phyloP scores from a whole-genome alignment of 495 filamentous ascomycete genomes.

The Penicillium mononematosum region DNA sequence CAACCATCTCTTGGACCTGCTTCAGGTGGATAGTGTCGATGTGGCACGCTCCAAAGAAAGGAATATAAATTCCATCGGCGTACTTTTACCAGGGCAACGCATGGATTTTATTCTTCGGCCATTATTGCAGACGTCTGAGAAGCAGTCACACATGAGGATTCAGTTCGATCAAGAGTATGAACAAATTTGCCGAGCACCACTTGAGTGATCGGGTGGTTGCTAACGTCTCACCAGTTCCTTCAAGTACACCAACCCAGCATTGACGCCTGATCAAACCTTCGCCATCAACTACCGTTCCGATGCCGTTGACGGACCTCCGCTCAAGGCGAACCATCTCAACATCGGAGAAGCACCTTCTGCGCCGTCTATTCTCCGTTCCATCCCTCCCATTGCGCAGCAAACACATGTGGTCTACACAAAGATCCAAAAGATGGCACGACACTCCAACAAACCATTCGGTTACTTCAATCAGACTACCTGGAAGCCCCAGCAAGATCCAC shows the following conservation, averaged over 20 bases:
- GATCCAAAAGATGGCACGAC: constrained; percentile 40
- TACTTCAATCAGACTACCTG: constrained; percentile 52
- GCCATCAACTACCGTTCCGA: constrained; percentile 22
- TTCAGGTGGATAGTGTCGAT: constrained; percentile 45
- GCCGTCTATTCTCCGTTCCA: constrained; percentile 16
- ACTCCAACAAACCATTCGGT: constrained; percentile 43
- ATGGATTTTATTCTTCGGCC: constrained; percentile 44
- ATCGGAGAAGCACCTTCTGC: constrained; percentile 29
- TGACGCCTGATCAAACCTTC: constrained; percentile 44
- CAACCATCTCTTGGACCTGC: constrained; percentile 29
- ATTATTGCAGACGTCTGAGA: constrained; percentile 4
- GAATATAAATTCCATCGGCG: constrained; percentile 36
- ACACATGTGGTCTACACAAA: constrained; percentile 52
- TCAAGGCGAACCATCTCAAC: constrained; percentile 18
- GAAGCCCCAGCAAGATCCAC: constrained; percentile 37
- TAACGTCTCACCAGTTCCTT: constrained; percentile 36
- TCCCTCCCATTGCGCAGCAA: constrained; percentile 35
- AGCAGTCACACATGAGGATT: constrained; percentile 31
- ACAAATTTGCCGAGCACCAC: too few relatives aligned
- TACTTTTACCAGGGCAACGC: constrained; percentile 51
- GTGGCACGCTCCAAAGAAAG: constrained; percentile 20
- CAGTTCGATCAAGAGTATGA: constrained; percentile 45
- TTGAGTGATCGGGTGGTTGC: background rate
- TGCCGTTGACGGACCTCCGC: background rate
- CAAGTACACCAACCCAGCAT: constrained; percentile 46